Evolutionary conservation across 1,284 basidiomycete species (phyloP).

Genomic region (Ustilago xerochloae): DNA sequence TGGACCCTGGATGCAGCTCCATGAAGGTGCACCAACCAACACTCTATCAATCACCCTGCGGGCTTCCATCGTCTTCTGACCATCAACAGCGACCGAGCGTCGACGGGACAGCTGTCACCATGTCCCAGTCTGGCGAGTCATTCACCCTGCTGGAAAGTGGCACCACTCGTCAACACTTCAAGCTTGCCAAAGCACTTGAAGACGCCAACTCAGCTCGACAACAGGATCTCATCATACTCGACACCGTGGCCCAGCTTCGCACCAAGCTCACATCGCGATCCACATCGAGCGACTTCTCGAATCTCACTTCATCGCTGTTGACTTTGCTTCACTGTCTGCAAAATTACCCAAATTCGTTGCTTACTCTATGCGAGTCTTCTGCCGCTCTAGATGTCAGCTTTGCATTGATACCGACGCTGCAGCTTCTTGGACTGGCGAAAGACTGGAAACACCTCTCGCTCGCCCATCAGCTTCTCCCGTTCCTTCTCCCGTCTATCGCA

Average conservation of each 20-base stretch:
- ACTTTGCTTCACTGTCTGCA: slow-evolving; percentile 43
- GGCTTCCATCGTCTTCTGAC: neutral
- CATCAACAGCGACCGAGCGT: too few relatives aligned
- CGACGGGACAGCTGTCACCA: neutral
- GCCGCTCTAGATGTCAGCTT: slow-evolving; percentile 22
- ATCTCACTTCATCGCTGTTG: slow-evolving; percentile 21
- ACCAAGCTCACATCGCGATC: slow-evolving; percentile 17
- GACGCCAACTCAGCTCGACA: slow-evolving; percentile 5
- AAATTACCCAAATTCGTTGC: slow-evolving; percentile 21
- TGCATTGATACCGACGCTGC: slow-evolving; percentile 44
- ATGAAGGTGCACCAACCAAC: neutral
- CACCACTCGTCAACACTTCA: slow-evolving; percentile 49
- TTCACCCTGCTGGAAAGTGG: slow-evolving; percentile 53
- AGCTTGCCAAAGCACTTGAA: slow-evolving; percentile 46
- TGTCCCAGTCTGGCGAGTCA: slow-evolving; percentile 15
- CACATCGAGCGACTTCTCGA: slow-evolving; percentile 9
- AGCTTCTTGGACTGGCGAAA: slow-evolving; percentile 34
- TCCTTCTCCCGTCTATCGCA: slow-evolving; percentile 3
- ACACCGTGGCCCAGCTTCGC: slow-evolving; percentile 18
- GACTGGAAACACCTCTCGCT: slow-evolving; percentile 36
- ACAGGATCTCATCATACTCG: slow-evolving; percentile 24
- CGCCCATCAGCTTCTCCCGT: slow-evolving; percentile 36
- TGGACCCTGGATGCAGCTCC: slow-evolving; percentile 26
- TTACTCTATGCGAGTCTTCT: neutral
- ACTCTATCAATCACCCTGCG: neutral